Conservation (phyloP, 2,329 filamentous ascomycete genomes). For the Aureobasidium zeae region DNA sequence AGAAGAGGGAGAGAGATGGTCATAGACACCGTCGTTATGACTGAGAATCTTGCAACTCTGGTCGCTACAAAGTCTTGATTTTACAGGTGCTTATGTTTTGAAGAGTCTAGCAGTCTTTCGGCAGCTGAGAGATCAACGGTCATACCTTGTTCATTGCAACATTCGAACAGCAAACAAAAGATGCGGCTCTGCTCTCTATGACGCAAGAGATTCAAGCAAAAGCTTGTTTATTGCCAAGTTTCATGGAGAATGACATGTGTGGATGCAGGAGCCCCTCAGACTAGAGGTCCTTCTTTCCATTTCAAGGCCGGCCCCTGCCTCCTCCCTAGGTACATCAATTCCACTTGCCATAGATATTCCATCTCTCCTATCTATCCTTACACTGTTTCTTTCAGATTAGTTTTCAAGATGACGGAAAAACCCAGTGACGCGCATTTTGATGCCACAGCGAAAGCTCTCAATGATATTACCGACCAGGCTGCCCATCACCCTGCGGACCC, state of each 20-base stretch:
- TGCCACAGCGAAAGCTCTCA: slow-evolving; percentile 21
- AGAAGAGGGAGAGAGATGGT: slow-evolving; percentile 3
- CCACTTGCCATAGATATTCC: not conserved
- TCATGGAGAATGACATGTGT: slow-evolving; percentile 3
- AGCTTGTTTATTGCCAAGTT: slow-evolving; percentile 4
- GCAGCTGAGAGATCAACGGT: too few relatives aligned
- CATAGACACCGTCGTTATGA: slow-evolving; percentile 11
- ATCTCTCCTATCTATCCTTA: not conserved
- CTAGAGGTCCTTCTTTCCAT: too few relatives aligned
- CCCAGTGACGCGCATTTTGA: slow-evolving; percentile 21
- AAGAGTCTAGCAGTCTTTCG: too few relatives aligned
- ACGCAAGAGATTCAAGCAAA: slow-evolving; percentile 10
- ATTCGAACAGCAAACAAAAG: too few relatives aligned
- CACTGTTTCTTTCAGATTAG: not conserved
- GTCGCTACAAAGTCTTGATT: too few relatives aligned
- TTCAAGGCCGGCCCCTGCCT: too few relatives aligned
- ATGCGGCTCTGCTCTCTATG: not conserved
- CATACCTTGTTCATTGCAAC: too few relatives aligned
- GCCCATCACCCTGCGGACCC: slow-evolving; percentile 20
- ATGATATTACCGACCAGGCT: slow-evolving; percentile 22
- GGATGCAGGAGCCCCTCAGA: not conserved
- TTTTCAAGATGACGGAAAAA: slow-evolving; percentile 10
- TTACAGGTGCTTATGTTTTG: too few relatives aligned
- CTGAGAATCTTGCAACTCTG: too few relatives aligned
- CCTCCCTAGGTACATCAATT: not conserved